Percentiles rank a stretch among this genome's conserved stretches.
Evolutionary conservation across 352 stramenopile species (phyloP).

Genomic region (Phytophthora hibernalis): DNA sequence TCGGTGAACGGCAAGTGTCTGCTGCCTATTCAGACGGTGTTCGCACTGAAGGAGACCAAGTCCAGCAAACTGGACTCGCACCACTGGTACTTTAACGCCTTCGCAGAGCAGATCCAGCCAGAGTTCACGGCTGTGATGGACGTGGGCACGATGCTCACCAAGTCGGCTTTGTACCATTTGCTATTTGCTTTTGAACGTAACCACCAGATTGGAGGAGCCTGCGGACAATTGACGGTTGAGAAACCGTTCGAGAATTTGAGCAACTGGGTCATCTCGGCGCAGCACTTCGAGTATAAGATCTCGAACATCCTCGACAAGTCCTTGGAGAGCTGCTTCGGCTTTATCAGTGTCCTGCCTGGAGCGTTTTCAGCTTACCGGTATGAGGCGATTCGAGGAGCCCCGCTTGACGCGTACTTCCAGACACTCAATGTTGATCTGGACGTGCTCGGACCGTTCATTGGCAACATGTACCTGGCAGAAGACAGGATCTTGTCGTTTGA

Average conservation of each 20-base stretch:
- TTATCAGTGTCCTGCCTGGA: constrained; percentile 87
- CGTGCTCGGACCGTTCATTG: constrained; percentile 81
- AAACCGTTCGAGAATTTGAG: constrained; percentile 85
- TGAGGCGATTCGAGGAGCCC: constrained; percentile 79
- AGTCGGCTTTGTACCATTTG: constrained; percentile 79
- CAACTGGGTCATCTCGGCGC: constrained; percentile 89
- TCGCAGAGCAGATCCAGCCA: constrained; percentile 84
- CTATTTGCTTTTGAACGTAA: constrained; percentile 83
- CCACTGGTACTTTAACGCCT: constrained; percentile 87
- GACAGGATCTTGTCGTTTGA: constrained; percentile 90
- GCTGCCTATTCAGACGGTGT: constrained; percentile 78
- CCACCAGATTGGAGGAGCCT: constrained; percentile 81
- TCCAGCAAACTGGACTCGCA: constrained; percentile 87
- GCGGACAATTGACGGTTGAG: constrained; percentile 83
- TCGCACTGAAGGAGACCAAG: constrained; percentile 86
- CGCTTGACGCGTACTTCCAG: constrained; percentile 88
- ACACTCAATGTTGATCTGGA: constrained; percentile 83
- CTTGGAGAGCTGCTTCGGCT: constrained; percentile 87
- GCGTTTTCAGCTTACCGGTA: constrained; percentile 89
- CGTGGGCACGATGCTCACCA: constrained; percentile 86
- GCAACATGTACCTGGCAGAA: constrained; percentile 91
- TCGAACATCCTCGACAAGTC: constrained; percentile 91
- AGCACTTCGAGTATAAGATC: constrained; percentile 93
- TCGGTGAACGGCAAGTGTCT: constrained; percentile 73
- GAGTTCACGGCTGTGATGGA: constrained; percentile 88